Conservation (phyloP, 2,329 filamentous ascomycete species). For the Sclerotinia spermophila region DNA sequence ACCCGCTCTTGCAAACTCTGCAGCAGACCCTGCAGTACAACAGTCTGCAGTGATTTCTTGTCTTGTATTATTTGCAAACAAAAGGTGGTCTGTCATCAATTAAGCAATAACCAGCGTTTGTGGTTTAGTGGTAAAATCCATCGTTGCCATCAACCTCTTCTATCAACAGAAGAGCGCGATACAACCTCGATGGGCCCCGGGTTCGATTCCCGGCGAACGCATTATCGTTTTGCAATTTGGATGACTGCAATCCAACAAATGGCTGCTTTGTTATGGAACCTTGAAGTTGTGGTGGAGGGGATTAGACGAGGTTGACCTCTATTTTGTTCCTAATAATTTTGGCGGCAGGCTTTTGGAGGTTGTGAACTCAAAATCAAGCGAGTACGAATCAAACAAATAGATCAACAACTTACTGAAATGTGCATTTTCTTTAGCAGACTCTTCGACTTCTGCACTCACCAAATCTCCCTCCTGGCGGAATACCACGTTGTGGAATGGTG, state of each 20-base stretch:
- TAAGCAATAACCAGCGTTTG: slow-evolving; percentile 16
- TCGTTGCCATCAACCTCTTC: slow-evolving; percentile 13
- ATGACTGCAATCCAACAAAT: not conserved
- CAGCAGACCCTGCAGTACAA: not conserved
- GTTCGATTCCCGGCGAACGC: slow-evolving; percentile 36
- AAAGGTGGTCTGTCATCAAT: not conserved
- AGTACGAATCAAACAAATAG: not conserved
- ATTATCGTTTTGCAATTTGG: slow-evolving; percentile 20
- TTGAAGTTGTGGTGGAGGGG: not conserved
- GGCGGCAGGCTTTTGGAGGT: not conserved
- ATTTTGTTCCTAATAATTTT: not conserved
- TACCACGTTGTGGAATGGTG: slow-evolving; percentile 81
- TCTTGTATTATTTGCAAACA: not conserved
- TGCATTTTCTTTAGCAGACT: slow-evolving; percentile 53
- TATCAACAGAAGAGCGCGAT: not conserved
- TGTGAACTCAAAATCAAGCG: not conserved
- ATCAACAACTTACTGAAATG: slow-evolving; percentile 41
- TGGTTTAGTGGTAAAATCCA: slow-evolving; percentile 23
- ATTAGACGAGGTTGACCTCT: not conserved
- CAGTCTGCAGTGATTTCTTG: not conserved
- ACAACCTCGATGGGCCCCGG: slow-evolving; percentile 33
- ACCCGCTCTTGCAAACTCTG: not conserved
- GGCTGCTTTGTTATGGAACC: no score
- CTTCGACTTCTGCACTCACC: slow-evolving; percentile 66
- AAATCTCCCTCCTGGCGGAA: slow-evolving; percentile 77